Base-by-base conservation (phyloP, 169 alveolate species). In the Cryptosporidium andersoni region DNA sequence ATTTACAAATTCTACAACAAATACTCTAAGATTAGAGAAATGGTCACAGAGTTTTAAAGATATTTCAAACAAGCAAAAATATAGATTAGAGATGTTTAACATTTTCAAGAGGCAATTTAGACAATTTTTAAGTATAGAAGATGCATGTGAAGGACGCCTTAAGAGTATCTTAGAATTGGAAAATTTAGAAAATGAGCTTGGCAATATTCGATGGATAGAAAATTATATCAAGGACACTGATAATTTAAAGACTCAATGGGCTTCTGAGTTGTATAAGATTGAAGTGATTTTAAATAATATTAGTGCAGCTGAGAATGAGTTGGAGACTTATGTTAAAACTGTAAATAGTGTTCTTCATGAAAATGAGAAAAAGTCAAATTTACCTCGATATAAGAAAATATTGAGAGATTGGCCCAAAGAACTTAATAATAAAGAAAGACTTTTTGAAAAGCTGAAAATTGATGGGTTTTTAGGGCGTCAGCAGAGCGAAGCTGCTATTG, bases 141-240 rank as follows among this genome's bases (percentile, higher is more conserved):
- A 16, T 4, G 12, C 3, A 1, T 66, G 81, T 39, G 81, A 66
- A 51, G 55, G 55, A 66, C 51, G 55, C 16, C 51, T 66, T 34
- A 66, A 55, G 37, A 39, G n/a, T 42, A 55, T 42, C 2, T 34
- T 51, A 12, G 55, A 66, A 39, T 66, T 55, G 4, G 42, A 62
- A 62, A 12, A 34, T 8, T 40, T n/a, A 52, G 53, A 51, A 37
- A 42, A 39, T 9, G 39, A 60, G 39, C 39, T 39, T 60, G 45
- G 12, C 4, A 52, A 25, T 66, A 53, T n/a, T 1, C 37, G 4
- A 14, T 66, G 64, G 64, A 36, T 66, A 8, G 81, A 66, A 6
- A 52, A 39, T 39, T 66, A 66, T 51, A 25, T 66, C n/a, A 66
- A 52, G 81, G 81, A 66, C n/a, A 66, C 81, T 51, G 81, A 66